Conservation (phyloP, 108 stramenopile genomes). For the Aureococcus anophagefferens region DNA sequence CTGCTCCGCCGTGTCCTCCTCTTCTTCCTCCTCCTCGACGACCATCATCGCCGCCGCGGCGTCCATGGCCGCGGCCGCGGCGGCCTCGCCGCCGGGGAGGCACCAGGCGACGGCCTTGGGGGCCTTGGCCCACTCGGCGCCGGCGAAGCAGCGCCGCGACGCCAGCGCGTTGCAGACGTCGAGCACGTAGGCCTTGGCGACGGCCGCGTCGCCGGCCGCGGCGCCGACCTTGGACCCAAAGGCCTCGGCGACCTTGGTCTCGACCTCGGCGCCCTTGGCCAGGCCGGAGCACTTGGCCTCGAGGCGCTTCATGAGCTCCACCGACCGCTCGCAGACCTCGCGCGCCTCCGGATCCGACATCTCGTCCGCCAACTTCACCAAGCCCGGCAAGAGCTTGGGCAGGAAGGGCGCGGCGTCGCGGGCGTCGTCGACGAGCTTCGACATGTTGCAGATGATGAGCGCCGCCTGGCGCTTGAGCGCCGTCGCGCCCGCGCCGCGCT, state of each 20-base stretch:
- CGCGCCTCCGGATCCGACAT: constrained; percentile 93
- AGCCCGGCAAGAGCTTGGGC: constrained; percentile 79
- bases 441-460: constrained; percentile 97
- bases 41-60: neutral
- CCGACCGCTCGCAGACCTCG: constrained; percentile 72
- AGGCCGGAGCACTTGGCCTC: constrained; percentile 47
- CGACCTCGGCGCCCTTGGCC: constrained; percentile 41
- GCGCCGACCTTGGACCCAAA: constrained; percentile 14
- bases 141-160: neutral
- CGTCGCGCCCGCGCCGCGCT: constrained; percentile 65
- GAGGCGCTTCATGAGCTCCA: constrained; percentile 66
- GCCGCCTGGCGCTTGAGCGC: constrained; percentile 94
- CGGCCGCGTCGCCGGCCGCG: constrained; percentile 31
- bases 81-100: neutral
- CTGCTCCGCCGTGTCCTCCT: constrained; percentile 95
- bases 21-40: constrained; percentile 70
- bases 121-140: constrained; percentile 3
- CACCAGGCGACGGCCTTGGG: constrained; percentile 7
- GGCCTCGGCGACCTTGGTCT: constrained; percentile 44
- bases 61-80: neutral
- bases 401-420: constrained; percentile 93
- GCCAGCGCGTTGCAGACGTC: constrained; percentile 5
- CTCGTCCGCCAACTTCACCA: constrained; percentile 79
- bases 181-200: constrained; percentile 2
- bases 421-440: constrained; percentile 92